Base-by-base conservation (phyloP, 2,329 filamentous ascomycete species). In the Davidsoniella australis region DNA sequence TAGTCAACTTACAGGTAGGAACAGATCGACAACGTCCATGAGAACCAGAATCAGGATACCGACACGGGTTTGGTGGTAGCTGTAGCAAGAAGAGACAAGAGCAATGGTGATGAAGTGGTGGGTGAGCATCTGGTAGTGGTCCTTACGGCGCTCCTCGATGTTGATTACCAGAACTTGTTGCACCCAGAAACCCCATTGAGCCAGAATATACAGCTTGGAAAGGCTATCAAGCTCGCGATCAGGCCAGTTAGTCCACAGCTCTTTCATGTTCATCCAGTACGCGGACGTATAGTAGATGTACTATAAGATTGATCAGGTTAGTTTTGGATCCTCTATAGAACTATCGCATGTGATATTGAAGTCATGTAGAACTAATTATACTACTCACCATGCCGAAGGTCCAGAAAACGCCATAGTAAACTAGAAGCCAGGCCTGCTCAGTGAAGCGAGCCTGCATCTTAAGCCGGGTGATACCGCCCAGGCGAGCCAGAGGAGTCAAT, bases 131-230 rank as follows among this genome's bases (percentile, higher is more conserved):
- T 96, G 89, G 68, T 78, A 83, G 65, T 95, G 82, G 59, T 98
- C 91, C 67, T 96, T 96, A 59, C 91, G 77, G 56, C 83, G 78
- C 66, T 93, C 85, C 65, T 98, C 91, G 53, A 96, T 87, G 65
- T 95, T 82, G 62, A 96, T 85, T 51, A 95, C 85, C 29, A 95
- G 70, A 55, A 96, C 83, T 66, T 94, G 88, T 66, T 96, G 89
- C 44, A 95, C 65, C 82, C 86, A 95, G 64, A 95, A 96, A 20
- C 82, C 80, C 65, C 88, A 83, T 63, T 96, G 88, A 12, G 81
- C 80, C 29, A 98, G 72, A 59, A 94, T 85, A 65, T 98, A 98
- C 63, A 76, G 78, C 68, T 96, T 96, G 66, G 84, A 77, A 10
- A 85, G 63, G 7, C 80, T 79, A 14, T 70, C 69, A 52, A 93